Percentiles rank a stretch among this genome's conserved stretches.
Conservation (phyloP, 179 eudicot species). For the Heliamphora pulchella region DNA sequence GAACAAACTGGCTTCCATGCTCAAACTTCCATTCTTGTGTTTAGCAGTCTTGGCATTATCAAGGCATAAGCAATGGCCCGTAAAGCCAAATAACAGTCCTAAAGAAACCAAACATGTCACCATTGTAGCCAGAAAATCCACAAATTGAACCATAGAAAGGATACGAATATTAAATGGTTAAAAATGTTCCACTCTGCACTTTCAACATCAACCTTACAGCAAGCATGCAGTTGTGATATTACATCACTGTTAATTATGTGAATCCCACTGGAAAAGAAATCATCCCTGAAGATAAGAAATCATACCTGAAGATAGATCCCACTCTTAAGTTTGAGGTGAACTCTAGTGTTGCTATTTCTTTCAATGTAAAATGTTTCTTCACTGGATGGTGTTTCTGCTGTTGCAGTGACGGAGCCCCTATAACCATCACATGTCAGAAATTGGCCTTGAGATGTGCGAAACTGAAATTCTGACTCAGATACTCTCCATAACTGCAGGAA, state of each 20-base stretch:
- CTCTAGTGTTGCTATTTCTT: slow-evolving; percentile 35
- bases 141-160: neutral
- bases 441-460: slow-evolving; percentile 54
- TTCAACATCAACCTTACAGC: neutral
- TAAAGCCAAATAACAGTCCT: slow-evolving; percentile 2
- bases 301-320: slow-evolving; percentile 62
- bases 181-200: neutral
- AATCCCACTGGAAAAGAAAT: neutral
- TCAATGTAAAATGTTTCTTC: slow-evolving; percentile 57
- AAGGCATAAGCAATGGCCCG: neutral
- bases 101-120: neutral
- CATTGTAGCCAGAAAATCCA: neutral
- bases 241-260: neutral
- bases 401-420: slow-evolving; percentile 44
- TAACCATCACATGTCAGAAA: slow-evolving; percentile 50
- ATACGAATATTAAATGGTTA: neutral
- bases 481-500: slow-evolving; percentile 65
- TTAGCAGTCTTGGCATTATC: neutral
- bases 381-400: slow-evolving; percentile 38
- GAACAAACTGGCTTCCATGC: neutral
- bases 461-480: slow-evolving; percentile 50
- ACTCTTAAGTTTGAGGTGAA: slow-evolving; percentile 47
- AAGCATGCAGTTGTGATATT: neutral
- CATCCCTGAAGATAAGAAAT: slow-evolving; percentile 37
- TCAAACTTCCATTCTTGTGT: slow-evolving; percentile 7